A percentile compares a stretch with the other conserved stretches of the same genome.
These are phyloP conservation scores for Cantharellus cinnabarinus DNA, from an alignment of 768 basidiomycete genomes.

Conservation along the genomic window DNA sequence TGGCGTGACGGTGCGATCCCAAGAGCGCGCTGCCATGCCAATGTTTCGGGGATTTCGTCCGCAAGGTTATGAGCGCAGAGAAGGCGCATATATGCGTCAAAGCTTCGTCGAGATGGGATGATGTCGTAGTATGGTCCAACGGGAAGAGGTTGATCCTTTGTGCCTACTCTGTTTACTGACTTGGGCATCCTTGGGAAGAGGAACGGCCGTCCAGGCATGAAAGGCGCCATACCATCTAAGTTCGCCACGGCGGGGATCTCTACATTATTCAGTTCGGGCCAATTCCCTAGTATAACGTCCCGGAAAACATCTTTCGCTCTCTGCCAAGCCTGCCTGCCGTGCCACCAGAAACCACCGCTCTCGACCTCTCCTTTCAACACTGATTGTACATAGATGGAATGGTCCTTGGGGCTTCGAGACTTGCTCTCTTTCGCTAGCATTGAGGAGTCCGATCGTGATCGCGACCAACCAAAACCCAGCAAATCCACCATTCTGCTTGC, in stretches of 20 bases:
- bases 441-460: not conserved
- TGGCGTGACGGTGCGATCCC: conserved; percentile 29
- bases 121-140: conserved; percentile 20
- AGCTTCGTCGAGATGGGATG: conserved; percentile 31
- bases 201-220: not conserved
- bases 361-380: not conserved
- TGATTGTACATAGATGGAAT: not conserved
- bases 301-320: conserved; percentile 33
- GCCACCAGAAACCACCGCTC: conserved; percentile 21
- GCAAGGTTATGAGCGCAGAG: conserved; percentile 31
- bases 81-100: conserved; percentile 37
- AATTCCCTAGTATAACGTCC: conserved; percentile 36
- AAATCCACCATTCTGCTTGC: not conserved
- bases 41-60: conserved; percentile 39
- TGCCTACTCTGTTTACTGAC: not conserved
- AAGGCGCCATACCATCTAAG: conserved; percentile 13
- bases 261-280: conserved; percentile 20
- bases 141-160: conserved; percentile 4
- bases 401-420: not conserved
- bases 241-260: conserved; percentile 20
- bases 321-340: conserved; percentile 25
- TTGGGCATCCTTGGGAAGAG: too few species aligned
- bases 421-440: not conserved
- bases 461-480: not conserved
- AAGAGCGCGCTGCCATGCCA: conserved; percentile 58